Conservation (phyloP, 352 stramenopile species). For the Thraustochytrium striatum region DNA sequence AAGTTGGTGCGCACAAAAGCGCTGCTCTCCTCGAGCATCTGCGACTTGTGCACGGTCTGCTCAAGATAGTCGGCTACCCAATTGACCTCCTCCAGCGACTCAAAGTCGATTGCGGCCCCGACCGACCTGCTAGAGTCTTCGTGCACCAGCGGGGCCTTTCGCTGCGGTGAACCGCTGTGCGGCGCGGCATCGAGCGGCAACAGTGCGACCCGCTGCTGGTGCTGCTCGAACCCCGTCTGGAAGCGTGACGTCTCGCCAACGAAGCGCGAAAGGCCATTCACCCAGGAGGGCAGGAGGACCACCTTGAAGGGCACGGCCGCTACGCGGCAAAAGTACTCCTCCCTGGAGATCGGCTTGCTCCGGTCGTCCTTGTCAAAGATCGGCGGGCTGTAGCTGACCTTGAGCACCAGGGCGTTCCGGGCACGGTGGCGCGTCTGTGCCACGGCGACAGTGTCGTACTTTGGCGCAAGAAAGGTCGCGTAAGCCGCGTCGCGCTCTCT, state of each 20-base stretch:
- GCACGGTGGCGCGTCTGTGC: neutral
- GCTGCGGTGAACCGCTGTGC: too few species aligned
- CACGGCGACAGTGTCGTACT: neutral
- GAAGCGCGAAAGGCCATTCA: neutral
- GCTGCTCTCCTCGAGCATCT: neutral
- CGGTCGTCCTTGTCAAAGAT: neutral
- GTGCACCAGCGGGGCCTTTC: too few species aligned
- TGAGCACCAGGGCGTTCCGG: neutral
- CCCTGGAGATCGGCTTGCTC: neutral
- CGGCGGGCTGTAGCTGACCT: conserved; percentile 1
- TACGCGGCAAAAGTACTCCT: neutral
- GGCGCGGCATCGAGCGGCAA: too few species aligned
- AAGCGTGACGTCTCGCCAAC: neutral
- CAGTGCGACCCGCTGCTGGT: too few species aligned
- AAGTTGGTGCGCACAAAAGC: neutral
- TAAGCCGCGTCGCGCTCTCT: neutral
- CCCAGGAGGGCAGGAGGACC: neutral
- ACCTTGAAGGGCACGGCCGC: conserved; percentile 29
- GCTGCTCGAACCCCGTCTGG: neutral
- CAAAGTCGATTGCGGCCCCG: too few species aligned
- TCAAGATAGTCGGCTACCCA: conserved; percentile 41
- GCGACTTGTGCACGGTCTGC: neutral
- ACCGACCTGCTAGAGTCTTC: too few species aligned
- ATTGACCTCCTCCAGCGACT: conserved; percentile 15
- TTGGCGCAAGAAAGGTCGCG: conserved; percentile 3